Evolutionary conservation across 225 moss, liverwort and hornwort species (phyloP), one percentile per base, ranked within the genome.

Genomic region (Polytrichum formosum): DNA sequence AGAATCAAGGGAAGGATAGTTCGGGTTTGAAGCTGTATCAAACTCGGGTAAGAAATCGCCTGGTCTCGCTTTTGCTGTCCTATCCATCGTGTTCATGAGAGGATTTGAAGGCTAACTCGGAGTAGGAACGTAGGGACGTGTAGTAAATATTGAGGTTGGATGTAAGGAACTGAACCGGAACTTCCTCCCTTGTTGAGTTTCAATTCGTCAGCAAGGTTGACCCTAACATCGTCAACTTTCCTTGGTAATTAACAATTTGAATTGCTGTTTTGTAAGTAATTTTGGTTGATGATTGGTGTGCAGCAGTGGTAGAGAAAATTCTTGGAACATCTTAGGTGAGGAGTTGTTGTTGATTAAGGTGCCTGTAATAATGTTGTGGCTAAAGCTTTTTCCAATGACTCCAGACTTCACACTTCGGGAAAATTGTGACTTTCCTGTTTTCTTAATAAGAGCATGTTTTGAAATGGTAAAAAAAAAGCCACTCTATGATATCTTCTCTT

Each of bases 21-120:
- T 82, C 74, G 4, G 90, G 90, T 1, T 77, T 93, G 68, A 95
- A 93, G 70, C 73, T 87, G 5, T 89, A 91, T 75, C 91, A 95
- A 82, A 93, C 81, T 60, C 84, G 95, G 79, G 94, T 92, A 83
- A n/a, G 30, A 2, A 28, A 20, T 46, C 16, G 13, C 46, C 10
- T 46, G 16, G 46, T 46, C 46, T 46, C 13, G n/a, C 33, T 23
- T 4, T 28, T 63, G 8, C 61, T 30, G n/a, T 69, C 29, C 22
- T 23, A 16, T 2, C 27, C 20, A 20, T 58, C 21, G 2, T 58
- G 58, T 46, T 46, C 60, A 5, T 26, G 60, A 61, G 60, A 10
- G 26, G 21, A 21, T 21, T 61, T 61, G 60, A 46, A 46, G 2
- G 46, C 46, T 46, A 46, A 16, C 46, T 22, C 7, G 26, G 9